Conservation (phyloP, 768 basidiomycete genomes). For the Megacollybia marginata region DNA sequence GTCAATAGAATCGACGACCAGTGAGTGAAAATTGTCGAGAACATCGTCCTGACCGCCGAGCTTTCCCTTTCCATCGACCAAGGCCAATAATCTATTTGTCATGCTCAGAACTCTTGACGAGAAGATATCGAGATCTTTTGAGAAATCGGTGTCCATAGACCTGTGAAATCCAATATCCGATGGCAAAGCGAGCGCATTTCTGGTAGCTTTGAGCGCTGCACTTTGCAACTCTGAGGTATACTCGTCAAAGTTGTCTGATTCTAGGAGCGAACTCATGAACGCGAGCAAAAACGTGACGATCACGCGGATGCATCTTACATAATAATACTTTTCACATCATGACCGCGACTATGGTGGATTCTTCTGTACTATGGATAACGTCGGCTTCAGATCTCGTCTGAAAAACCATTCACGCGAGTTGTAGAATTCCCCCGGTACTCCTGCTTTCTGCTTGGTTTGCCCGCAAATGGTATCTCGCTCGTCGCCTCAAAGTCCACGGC, state of each 20-base stretch:
- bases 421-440: slow-evolving; percentile 36
- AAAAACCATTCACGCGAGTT: background rate
- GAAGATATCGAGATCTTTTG: slow-evolving; percentile 61
- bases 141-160: slow-evolving; percentile 69
- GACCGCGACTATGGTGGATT: slow-evolving; percentile 7
- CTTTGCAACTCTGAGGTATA: slow-evolving; percentile 55
- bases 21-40: slow-evolving; percentile 70
- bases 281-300: no score
- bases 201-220: slow-evolving; percentile 55
- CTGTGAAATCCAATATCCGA: slow-evolving; percentile 84
- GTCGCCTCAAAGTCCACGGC: slow-evolving; percentile 37
- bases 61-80: slow-evolving; percentile 50
- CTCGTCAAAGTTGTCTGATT: slow-evolving; percentile 30
- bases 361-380: slow-evolving; percentile 40
- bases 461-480: slow-evolving; percentile 43
- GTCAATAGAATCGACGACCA: slow-evolving; percentile 82
- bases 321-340: no score
- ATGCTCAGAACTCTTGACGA: slow-evolving; percentile 59
- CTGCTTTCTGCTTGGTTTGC: slow-evolving; percentile 37
- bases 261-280: no score
- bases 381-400: slow-evolving; percentile 15
- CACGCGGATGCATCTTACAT: no score
- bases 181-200: slow-evolving; percentile 54
- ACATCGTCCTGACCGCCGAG: slow-evolving; percentile 72
- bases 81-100: slow-evolving; percentile 53